Conservation (phyloP, 2,329 filamentous ascomycete species). For the Sclerotinia nivalis region DNA sequence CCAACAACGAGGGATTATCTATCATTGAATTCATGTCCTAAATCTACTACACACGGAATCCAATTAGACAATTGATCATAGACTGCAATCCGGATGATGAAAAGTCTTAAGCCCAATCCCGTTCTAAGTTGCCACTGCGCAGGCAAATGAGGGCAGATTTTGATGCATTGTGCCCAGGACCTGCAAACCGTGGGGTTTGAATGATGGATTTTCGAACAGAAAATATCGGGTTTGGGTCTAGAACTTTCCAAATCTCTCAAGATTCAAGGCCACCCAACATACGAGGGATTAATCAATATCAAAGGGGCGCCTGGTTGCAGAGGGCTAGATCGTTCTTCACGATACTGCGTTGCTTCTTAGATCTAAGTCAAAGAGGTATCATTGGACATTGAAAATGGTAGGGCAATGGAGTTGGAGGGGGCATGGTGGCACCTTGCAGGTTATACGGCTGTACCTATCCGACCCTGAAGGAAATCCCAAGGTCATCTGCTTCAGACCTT, state of each 20-base stretch:
- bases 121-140: not conserved
- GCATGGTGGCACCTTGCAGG: not conserved
- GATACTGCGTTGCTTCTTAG: not conserved
- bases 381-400: not conserved
- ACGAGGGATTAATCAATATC: not conserved
- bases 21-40: not conserved
- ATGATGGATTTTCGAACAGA: not conserved
- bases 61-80: not conserved
- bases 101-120: not conserved
- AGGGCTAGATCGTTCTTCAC: not conserved
- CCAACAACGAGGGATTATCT: not conserved
- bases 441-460: not conserved
- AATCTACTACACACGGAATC: not conserved
- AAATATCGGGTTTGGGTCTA: not conserved
- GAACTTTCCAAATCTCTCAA: not conserved
- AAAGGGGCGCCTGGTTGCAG: not conserved
- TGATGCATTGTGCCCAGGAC: not conserved
- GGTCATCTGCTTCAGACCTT: not conserved
- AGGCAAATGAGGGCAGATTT: not conserved
- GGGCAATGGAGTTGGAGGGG: not conserved
- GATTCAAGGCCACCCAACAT: not conserved
- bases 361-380: not conserved
- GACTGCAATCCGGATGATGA: not conserved
- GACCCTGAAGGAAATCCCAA: not conserved
- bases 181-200: not conserved